These are phyloP conservation scores for Periconia macrospinosa DNA, from an alignment of 2,329 filamentous ascomycete genomes.

Conservation along the genomic window DNA sequence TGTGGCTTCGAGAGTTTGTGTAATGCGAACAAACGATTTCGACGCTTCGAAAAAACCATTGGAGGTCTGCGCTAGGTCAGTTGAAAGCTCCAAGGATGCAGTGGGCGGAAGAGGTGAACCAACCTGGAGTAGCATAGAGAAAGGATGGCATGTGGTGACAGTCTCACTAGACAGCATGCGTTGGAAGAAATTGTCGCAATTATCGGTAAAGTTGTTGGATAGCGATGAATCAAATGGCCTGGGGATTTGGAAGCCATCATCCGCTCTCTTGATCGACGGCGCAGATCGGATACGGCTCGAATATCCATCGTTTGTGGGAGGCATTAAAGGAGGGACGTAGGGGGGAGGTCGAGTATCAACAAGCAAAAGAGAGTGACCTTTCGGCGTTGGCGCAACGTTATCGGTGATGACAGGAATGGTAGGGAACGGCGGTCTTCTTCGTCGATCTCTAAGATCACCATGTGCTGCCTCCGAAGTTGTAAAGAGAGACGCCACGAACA, in stretches of 20 bases:
- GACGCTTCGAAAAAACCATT: conserved; percentile 79
- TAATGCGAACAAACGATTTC: conserved; percentile 70
- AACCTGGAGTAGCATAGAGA: conserved; percentile 82
- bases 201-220: conserved; percentile 56
- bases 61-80: conserved; percentile 64
- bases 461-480: conserved; percentile 30
- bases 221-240: conserved; percentile 52
- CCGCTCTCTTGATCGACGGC: conserved; percentile 25
- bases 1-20: conserved; percentile 75
- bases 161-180: conserved; percentile 65
- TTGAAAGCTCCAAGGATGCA: not conserved
- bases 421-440: conserved; percentile 20
- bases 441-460: conserved; percentile 28
- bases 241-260: conserved; percentile 38
- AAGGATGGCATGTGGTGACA: conserved; percentile 75
- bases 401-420: conserved; percentile 23
- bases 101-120: conserved; percentile 22
- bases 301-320: conserved; percentile 32
- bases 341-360: conserved; percentile 36
- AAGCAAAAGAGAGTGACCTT: conserved; percentile 29
- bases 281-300: conserved; percentile 23
- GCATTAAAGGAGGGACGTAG: conserved; percentile 32
- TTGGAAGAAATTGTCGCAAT: conserved; percentile 70
- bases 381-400: conserved; percentile 21
- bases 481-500: conserved; percentile 29